Percentiles rank a stretch among this genome's conserved stretches.
Conservation (phyloP, 768 basidiomycete species). For the Termitomyces eurrhizus region DNA sequence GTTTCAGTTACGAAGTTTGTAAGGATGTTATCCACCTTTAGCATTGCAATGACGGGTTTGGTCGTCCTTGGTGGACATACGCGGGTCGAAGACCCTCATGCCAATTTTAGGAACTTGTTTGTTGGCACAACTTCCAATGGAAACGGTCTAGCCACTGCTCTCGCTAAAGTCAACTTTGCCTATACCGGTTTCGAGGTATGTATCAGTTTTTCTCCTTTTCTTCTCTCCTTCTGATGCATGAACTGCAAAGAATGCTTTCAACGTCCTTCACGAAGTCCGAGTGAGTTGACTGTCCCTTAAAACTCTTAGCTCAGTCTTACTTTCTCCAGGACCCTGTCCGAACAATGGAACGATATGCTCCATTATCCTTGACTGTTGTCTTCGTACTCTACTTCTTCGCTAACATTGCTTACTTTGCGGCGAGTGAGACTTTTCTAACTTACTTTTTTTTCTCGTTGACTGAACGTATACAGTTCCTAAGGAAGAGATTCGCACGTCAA, state of each 20-base stretch:
- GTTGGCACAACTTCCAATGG: conserved; percentile 47
- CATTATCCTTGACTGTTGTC: conserved; percentile 42
- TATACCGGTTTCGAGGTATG: conserved; percentile 34
- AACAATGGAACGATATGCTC: conserved; percentile 42
- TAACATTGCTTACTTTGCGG: conserved; percentile 39
- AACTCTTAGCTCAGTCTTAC: neutral
- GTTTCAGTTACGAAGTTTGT: neutral
- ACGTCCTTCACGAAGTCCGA: conserved; percentile 41
- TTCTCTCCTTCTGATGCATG: no score
- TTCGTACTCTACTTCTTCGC: conserved; percentile 44
- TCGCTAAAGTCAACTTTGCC: conserved; percentile 35
- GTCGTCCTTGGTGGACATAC: conserved; percentile 59
- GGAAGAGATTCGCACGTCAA: conserved; percentile 37
- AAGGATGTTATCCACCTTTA: conserved; percentile 3
- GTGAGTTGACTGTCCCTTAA: conserved; percentile 10
- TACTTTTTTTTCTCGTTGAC: neutral
- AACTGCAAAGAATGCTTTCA: conserved; percentile 34
- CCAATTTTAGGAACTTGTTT: conserved; percentile 57
- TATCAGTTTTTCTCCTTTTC: neutral
- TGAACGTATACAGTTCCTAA: conserved; percentile 31
- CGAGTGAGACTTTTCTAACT: conserved; percentile 19
- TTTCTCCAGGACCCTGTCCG: conserved; percentile 33
- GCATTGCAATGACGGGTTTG: conserved; percentile 52
- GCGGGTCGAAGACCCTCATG: conserved; percentile 49
- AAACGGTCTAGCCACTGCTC: conserved; percentile 38